phyloP scores from a whole-genome alignment of 73 alveolate genomes.

The Paramecium bursaria region DNA sequence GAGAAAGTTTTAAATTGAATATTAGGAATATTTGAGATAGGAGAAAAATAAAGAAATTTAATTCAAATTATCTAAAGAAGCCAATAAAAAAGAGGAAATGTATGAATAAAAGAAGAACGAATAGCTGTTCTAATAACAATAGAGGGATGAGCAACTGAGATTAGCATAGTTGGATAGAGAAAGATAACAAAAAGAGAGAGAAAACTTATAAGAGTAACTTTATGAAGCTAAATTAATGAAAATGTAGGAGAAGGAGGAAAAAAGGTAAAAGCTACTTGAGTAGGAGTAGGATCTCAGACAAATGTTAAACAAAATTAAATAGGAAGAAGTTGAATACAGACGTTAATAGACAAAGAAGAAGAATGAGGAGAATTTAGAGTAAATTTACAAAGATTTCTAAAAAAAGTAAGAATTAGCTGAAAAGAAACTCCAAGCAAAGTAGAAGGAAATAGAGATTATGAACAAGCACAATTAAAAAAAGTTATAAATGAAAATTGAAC shows the following conservation, averaged over 20 bases:
- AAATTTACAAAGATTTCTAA: slow-evolving; percentile 10
- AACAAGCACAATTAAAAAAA: slow-evolving; percentile 2
- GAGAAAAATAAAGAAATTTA: neutral
- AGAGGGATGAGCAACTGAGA: neutral
- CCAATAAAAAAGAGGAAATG: neutral
- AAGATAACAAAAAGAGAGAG: neutral
- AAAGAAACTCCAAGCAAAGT: slow-evolving; percentile 8
- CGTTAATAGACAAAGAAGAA: slow-evolving; percentile 1
- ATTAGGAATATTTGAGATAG: neutral
- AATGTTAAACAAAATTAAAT: neutral
- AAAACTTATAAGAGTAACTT: slow-evolving; percentile 8
- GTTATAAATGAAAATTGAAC: neutral
- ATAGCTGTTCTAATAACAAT: too few relatives aligned
- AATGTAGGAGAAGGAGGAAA: slow-evolving; percentile 20
- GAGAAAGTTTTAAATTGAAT: neutral
- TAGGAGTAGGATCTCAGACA: slow-evolving; percentile 20
- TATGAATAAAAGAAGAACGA: slow-evolving; percentile 2
- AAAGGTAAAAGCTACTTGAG: neutral
- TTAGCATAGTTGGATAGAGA: slow-evolving; percentile 36
- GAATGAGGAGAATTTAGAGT: neutral
- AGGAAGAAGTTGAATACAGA: slow-evolving; percentile 45
- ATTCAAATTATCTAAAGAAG: too few relatives aligned
- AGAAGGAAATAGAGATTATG: slow-evolving; percentile 3
- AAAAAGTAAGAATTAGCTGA: slow-evolving; percentile 25
- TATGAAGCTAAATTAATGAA: slow-evolving; percentile 42